Base-by-base conservation (phyloP, 2,329 filamentous ascomycete genomes). In the Fusarium udum region DNA sequence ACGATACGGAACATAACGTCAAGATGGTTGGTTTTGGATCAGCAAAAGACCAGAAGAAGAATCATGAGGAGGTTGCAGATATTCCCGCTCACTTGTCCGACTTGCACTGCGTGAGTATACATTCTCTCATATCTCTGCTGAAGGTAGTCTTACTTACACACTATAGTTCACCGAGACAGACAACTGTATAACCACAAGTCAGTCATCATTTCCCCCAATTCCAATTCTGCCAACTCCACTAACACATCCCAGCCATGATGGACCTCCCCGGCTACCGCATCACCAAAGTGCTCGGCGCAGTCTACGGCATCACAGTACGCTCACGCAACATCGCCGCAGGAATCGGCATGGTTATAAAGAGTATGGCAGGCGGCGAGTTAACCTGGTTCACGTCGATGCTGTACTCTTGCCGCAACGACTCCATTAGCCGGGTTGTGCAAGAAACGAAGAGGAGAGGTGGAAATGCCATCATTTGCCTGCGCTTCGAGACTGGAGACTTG, bases 241-340 rank as follows among this genome's bases (percentile, higher is more conserved):
- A 24, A 62, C 26, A 40, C 42, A 15, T 16, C 9, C 12, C 49
- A 84, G 82, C 89, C 60, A 91, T 90, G 88, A 89, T 88, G 80
- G 89, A 91, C 76, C 81, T 91, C 28, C 89, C 89, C 1, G 89
- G 89, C 13, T 91, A 91, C 80, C 87, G 86, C 70, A 83, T 91
- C 53, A 85, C 87, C 42, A 84, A 84, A 60, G 86, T 90, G 3
- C 85, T 91, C 11, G 89, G 89, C 61, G 86, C 88, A 13, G 86
- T 89, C 36, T 89, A 88, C 79, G 88, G 88, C 15, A 83, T 89
- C 48, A 88, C 86, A 1, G 87, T 89, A 12, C 87, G 87, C 15
- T 87, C 86, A 22, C 87, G 89, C 55, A 91, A 91, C 81, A 86
- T 87, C 79, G 89, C 86, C 10, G 87, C 89, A 6, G 84, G 85